Conservation (phyloP, 257 asterid species). For the Solanum peruvianum region DNA sequence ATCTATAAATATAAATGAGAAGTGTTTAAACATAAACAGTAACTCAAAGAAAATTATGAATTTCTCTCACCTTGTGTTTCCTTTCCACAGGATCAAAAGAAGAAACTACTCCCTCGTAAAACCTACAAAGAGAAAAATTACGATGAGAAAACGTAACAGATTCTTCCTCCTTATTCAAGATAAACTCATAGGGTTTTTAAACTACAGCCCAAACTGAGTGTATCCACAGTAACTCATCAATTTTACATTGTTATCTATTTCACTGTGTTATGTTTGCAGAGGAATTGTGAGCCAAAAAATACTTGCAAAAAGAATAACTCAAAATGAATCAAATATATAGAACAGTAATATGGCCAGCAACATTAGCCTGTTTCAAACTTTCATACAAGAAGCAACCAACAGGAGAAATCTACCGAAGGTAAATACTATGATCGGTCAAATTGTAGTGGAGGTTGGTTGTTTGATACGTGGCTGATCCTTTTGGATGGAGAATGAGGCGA, state of each 20-base stretch:
- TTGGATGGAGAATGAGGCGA: not conserved
- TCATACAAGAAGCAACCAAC: not conserved
- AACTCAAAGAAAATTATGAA: not conserved
- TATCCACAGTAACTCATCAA: not conserved
- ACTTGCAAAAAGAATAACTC: not conserved
- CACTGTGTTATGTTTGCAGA: not conserved
- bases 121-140: constrained; percentile 27
- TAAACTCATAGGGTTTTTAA: not conserved
- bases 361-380: not conserved
- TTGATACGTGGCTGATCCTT: not conserved
- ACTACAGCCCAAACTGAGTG: not conserved
- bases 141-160: not conserved
- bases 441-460: not conserved
- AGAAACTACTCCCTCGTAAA: constrained; percentile 28
- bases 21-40: not conserved
- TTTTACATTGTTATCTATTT: not conserved
- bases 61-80: constrained; percentile 35
- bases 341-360: not conserved
- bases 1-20: not conserved
- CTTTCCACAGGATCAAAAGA: constrained; percentile 30
- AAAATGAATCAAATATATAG: not conserved
- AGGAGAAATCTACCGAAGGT: not conserved
- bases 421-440: not conserved
- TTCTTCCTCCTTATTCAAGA: not conserved
- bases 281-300: not conserved